Base-by-base conservation (phyloP, 2,329 filamentous ascomycete genomes). In the Pseudogymnoascus sp. region DNA sequence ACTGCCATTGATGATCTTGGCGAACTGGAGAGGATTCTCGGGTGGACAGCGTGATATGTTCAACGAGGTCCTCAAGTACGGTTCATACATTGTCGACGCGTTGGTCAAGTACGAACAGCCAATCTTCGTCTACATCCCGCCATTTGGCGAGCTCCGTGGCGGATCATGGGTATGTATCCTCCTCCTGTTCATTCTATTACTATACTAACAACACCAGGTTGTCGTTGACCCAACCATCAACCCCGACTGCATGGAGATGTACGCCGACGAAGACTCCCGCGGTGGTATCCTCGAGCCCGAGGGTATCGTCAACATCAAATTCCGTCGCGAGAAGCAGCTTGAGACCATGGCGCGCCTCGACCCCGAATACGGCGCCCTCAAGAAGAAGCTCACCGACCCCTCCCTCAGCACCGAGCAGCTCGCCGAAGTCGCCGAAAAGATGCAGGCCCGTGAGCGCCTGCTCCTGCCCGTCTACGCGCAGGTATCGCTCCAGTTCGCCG, bases 11-110 rank as follows among this genome's bases (percentile, higher is more conserved):
- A 97, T 99, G 92, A 99, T 99, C 74, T 86, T 99, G 67, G 94
- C 94, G 78, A 99, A 99, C 84, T 99, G 94, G 94, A 88, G 94
- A 86, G 94, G 94, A 81, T 99, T 99, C 90, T 99, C 94, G 69
- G 94, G 94, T 81, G 94, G 94, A 67, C 94, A 99, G 79, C 91
- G 93, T 69, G 94, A 99, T 78, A 99, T 99, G 94, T 99, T 95
- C 86, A 97, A 97, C 80, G 94, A 99, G 79, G 94, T 99, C 13
- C 86, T 99, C 77, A 99, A 99, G 82, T 99, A 99, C 73, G 94
- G 94, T 73, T 97, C 93, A 15, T 97, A 94, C 83, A 99, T 99
- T 73, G 94, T 99, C 69, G 94, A 99, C 72, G 93, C 93, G 61
- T 87, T 99, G 58, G 92, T 96, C 82, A 96, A 97, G 79, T 99